phyloP scores from a whole-genome alignment of 768 basidiomycete genomes.

The Tremella fuciformis region DNA sequence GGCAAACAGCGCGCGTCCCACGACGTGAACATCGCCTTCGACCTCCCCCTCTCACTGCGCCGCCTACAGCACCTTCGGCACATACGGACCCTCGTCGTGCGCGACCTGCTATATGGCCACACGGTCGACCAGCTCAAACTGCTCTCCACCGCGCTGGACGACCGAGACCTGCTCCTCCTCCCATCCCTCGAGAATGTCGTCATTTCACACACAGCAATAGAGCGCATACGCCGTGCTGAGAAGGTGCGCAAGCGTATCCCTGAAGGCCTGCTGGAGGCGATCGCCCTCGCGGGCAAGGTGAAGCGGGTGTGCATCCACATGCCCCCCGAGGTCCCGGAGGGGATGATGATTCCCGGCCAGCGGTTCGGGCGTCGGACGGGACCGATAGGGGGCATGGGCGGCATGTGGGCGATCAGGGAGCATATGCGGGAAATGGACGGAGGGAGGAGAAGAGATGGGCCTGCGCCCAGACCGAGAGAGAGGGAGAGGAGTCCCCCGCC shows the following conservation, averaged over 20 bases:
- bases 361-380: not conserved
- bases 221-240: not conserved
- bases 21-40: not conserved
- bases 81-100: not conserved
- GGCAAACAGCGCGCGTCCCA: not conserved
- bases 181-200: not conserved
- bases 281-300: not conserved
- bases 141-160: not conserved
- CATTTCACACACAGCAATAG: not conserved
- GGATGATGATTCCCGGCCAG: not conserved
- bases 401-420: not conserved
- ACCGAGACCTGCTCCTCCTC: constrained; percentile 2
- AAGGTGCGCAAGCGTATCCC: not conserved
- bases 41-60: not conserved
- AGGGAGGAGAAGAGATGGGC: constrained; percentile 1
- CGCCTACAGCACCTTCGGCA: not conserved
- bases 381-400: no score
- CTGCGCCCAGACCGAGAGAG: not conserved
- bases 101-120: not conserved
- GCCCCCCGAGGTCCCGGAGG: not conserved
- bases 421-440: constrained; percentile 2
- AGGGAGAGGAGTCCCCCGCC: constrained; percentile 4
- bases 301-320: not conserved
- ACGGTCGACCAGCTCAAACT: not conserved
- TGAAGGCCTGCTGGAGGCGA: not conserved